Evolutionary conservation across 805 yeast genomes (phyloP).

Genomic region (Saccharomycopsis sp.): DNA sequence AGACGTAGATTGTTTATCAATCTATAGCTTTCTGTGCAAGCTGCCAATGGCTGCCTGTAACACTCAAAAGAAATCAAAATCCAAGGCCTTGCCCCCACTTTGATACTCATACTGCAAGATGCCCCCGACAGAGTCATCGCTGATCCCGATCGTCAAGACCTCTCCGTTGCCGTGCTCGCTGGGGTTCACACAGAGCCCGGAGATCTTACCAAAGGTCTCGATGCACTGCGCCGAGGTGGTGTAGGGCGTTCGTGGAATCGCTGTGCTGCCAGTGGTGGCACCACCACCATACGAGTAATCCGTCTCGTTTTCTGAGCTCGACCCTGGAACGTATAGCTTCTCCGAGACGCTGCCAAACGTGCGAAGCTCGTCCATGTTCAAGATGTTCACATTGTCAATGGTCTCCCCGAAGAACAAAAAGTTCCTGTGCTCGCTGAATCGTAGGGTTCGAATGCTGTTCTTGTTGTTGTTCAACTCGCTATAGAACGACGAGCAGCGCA

Average conservation of each 20-base stretch:
- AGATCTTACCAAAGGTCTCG: slow-evolving; percentile 48
- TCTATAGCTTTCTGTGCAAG: not conserved
- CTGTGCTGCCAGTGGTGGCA: not conserved
- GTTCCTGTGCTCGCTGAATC: slow-evolving; percentile 39
- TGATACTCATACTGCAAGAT: slow-evolving; percentile 39
- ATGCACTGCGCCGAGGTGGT: slow-evolving; percentile 34
- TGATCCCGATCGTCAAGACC: slow-evolving; percentile 42
- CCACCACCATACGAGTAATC: not conserved
- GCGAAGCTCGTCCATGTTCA: slow-evolving; percentile 29
- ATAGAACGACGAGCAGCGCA: slow-evolving; percentile 29
- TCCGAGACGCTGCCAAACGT: no score
- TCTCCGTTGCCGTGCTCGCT: slow-evolving; percentile 38
- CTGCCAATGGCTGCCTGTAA: not conserved
- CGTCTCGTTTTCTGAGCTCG: not conserved
- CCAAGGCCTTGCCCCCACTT: slow-evolving; percentile 30
- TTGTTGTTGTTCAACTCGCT: slow-evolving; percentile 2
- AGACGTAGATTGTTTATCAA: no score
- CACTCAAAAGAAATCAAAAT: slow-evolving; percentile 33
- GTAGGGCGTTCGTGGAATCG: not conserved
- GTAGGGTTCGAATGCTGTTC: slow-evolving; percentile 36
- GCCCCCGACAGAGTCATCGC: slow-evolving; percentile 51
- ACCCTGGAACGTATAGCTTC: no score
- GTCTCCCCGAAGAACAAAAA: slow-evolving; percentile 49
- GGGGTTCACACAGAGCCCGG: slow-evolving; percentile 43
- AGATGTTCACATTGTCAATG: slow-evolving; percentile 46